These are phyloP conservation scores for Chloris gayana DNA, from an alignment of 176 grass and related monocot genomes.

Conservation along the genomic window DNA sequence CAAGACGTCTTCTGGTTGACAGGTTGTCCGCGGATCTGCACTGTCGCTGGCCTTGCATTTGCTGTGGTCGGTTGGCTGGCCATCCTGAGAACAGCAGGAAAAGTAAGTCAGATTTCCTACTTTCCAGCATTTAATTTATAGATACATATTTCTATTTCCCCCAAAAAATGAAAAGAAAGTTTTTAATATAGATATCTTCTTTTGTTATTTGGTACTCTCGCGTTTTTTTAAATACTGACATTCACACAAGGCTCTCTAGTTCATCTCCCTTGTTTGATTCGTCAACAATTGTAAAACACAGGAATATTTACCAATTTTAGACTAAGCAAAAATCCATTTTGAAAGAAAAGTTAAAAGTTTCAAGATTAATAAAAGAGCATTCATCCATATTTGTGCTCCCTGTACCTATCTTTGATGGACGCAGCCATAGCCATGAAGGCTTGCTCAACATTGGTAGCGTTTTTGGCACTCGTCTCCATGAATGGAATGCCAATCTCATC, in stretches of 20 bases:
- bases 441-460: slow-evolving; percentile 82
- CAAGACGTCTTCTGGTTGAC: slow-evolving; percentile 71
- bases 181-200: too few relatives aligned
- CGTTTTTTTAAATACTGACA: too few relatives aligned
- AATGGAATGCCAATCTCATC: slow-evolving; percentile 93
- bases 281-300: too few relatives aligned
- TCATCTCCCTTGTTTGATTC: too few relatives aligned
- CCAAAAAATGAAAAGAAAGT: too few relatives aligned
- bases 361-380: background rate
- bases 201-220: too few relatives aligned
- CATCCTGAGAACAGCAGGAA: slow-evolving; percentile 53
- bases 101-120: slow-evolving; percentile 20
- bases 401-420: slow-evolving; percentile 47
- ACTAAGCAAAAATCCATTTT: too few relatives aligned
- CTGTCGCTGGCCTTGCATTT: slow-evolving; percentile 64
- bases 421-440: slow-evolving; percentile 87
- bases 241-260: too few relatives aligned
- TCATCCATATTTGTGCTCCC: background rate
- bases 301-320: too few relatives aligned
- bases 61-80: slow-evolving; percentile 66
- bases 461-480: slow-evolving; percentile 94
- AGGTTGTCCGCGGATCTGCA: slow-evolving; percentile 74
- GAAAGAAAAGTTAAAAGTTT: too few relatives aligned
- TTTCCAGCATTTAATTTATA: too few relatives aligned
- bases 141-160: too few relatives aligned